Evolutionary conservation across 371 early-diverging fungal genomes (phyloP), one percentile per base, ranked within the genome.

Genomic region (Dinochytrium kinnereticum): DNA sequence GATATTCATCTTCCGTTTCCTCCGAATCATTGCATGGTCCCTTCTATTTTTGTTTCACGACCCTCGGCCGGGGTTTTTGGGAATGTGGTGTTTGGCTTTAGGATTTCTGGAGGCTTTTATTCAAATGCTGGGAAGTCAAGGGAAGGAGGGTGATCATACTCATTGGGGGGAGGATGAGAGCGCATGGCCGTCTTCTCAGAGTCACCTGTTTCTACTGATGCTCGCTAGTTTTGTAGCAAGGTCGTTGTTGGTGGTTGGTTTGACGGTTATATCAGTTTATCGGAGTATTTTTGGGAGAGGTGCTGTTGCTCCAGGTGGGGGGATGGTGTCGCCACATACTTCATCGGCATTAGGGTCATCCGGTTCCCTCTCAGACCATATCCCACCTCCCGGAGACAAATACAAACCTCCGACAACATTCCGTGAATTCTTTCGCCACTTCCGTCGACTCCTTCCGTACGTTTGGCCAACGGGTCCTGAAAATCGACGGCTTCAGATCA

Each of bases 381-480:
- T 13, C 44, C 13, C 44, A 13, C 44, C 13, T 7, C 26, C 57
- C 57, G 26, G 57, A 36, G 61, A 61, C 3, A 3, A 7, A 2
- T 61, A 61, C 61, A 61, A 61, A 10, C 61, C 36, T 37, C 61
- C 61, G 3, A 34, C 28, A 26, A 61, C 36, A 31, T 61, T 61
- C 36, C 30, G 36, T 36, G 61, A 61, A 26, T 61, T 61, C 61
- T 61, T 34, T 61, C 61, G 36, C 34, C 61, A 61, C 24, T 61
- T 37, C 36, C 30, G 61, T 7, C 30, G 61, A 34, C 85, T 96
- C 3, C 59, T 90, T 37, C 97, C 97, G 1, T 96, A 90, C 64
- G 81, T 96, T 44, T 95, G 95, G 95, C 96, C 96, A 3, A 79
- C 82, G 10, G 61, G 61, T 7, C 30, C 7, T 7, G 61, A 61